A percentile compares a stretch with the other conserved stretches of the same genome.
These are phyloP conservation scores for Gossypium stocksii DNA, from an alignment of 345 rosid species.

Conservation along the genomic window DNA sequence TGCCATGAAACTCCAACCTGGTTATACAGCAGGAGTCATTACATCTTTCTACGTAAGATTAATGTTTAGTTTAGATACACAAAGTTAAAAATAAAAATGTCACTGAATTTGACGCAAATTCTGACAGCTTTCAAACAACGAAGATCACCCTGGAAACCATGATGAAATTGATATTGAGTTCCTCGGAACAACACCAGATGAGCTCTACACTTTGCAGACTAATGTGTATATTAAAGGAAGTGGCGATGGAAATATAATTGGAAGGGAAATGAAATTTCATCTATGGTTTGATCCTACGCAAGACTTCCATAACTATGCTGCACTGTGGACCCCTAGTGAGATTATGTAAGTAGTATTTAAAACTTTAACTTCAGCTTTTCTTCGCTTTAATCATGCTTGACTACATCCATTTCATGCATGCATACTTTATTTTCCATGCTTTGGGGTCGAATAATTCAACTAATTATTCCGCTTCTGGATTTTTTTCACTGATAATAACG, in stretches of 20 bases:
- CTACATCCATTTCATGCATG: neutral
- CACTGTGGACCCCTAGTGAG: constrained; percentile 61
- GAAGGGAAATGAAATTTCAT: constrained; percentile 75
- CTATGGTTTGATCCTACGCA: constrained; percentile 95
- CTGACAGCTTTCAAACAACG: constrained; percentile 74
- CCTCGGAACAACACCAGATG: constrained; percentile 69
- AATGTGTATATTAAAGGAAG: constrained; percentile 88
- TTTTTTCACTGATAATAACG: too few species aligned
- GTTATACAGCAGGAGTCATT: constrained; percentile 91
- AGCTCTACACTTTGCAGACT: constrained; percentile 82
- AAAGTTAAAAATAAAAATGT: neutral
- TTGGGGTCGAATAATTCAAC: too few species aligned
- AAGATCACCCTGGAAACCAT: constrained; percentile 79
- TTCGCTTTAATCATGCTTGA: neutral
- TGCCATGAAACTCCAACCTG: constrained; percentile 76
- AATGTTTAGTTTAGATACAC: neutral
- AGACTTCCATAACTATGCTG: constrained; percentile 72
- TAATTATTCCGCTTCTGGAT: too few species aligned
- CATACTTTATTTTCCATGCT: neutral
- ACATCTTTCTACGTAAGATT: constrained; percentile 70
- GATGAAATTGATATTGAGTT: constrained; percentile 91
- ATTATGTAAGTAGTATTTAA: constrained; percentile 52
- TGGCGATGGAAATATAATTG: constrained; percentile 71
- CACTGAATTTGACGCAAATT: neutral
- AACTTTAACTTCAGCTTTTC: neutral